Evolutionary conservation across 2,329 filamentous ascomycete genomes (phyloP), one percentile per base, ranked within the genome.

Genomic region (Colletotrichum sp.): DNA sequence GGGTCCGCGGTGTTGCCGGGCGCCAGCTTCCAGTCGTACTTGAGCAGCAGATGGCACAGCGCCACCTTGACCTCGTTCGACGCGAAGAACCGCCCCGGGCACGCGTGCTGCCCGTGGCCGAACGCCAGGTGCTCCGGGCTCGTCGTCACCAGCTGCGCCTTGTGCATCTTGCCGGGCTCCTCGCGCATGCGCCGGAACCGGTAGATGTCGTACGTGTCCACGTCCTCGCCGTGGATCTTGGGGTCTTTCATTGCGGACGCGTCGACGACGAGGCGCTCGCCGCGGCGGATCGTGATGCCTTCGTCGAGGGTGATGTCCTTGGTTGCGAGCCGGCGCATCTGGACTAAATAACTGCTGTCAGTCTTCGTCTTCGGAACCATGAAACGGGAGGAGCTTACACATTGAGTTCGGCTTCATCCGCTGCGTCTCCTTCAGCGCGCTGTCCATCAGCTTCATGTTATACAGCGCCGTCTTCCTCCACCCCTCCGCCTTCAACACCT

Each of bases 141-240:
- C 59, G 84, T 84, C 77, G 82, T 85, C 28, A 84, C 86, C 71
- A 88, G 86, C 79, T 88, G 87, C 78, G 86, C 79, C 13, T 76
- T 65, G 68, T 78, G 60, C 26, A 64, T 57, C 28, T 36, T 44
- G 13, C 64, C 68, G 7, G 73, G 68, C 57, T 59, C 32, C 6
- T 65, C 26, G 8, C 73, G 55, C 69, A 72, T 57, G 15, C 49
- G 21, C 5, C 18, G 28, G 55, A 67, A 75, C 9, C 68, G 49
- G 2, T 36, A 32, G 15, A 59, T 59, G 21, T 71, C 64, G 68
- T 60, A 75, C 15, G 13, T 52, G 18, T 66, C 36, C 3, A 34
- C 55, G 10, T 76, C 66, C 2, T n/a, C 18, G n/a, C 44, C 44
- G 65, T 66, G 32, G 59, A 69, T 18, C 1, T 32, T 44, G 32